These are phyloP conservation scores for Trichophyton equinum DNA, from an alignment of 2,329 filamentous ascomycete species.

Conservation along the genomic window DNA sequence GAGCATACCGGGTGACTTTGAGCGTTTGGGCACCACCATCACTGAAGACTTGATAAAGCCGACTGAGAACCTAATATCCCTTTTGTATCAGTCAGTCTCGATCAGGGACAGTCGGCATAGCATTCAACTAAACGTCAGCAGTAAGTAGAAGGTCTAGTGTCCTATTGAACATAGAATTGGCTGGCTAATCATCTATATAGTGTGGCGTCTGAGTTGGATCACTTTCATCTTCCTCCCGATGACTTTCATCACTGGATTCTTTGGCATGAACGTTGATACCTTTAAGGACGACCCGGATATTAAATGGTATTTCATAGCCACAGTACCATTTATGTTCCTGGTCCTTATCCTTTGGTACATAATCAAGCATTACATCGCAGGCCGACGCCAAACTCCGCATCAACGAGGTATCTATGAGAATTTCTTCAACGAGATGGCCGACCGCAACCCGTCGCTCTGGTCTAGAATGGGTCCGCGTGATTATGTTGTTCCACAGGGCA, in stretches of 20 bases:
- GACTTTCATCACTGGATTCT: constrained; percentile 39
- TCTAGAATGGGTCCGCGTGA: constrained; percentile 34
- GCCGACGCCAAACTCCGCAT: constrained; percentile 33
- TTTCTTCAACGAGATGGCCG: constrained; percentile 38
- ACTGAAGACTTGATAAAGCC: constrained; percentile 41
- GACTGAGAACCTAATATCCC: constrained; percentile 37
- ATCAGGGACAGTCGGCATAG: constrained; percentile 41
- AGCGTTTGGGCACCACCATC: constrained; percentile 36
- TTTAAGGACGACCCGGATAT: constrained; percentile 33
- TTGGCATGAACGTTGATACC: constrained; percentile 39
- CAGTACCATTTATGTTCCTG: constrained; percentile 34
- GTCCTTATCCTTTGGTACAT: constrained; percentile 38
- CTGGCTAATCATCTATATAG: constrained; percentile 9
- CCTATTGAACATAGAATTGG: not conserved
- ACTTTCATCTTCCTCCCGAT: constrained; percentile 34
- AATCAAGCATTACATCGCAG: constrained; percentile 35
- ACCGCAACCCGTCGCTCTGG: constrained; percentile 37
- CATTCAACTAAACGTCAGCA: constrained; percentile 37
- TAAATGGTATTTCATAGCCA: constrained; percentile 40
- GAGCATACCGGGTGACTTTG: constrained; percentile 30
- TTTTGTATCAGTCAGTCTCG: constrained; percentile 43
- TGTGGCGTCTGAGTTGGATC: constrained; percentile 27
- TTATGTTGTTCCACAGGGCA: constrained; percentile 29
- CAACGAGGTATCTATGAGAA: constrained; percentile 40
- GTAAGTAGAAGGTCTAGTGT: constrained; percentile 30